These are phyloP conservation scores for Neofusicoccum kwambonambiense DNA, from an alignment of 2,329 filamentous ascomycete genomes.

Conservation along the genomic window DNA sequence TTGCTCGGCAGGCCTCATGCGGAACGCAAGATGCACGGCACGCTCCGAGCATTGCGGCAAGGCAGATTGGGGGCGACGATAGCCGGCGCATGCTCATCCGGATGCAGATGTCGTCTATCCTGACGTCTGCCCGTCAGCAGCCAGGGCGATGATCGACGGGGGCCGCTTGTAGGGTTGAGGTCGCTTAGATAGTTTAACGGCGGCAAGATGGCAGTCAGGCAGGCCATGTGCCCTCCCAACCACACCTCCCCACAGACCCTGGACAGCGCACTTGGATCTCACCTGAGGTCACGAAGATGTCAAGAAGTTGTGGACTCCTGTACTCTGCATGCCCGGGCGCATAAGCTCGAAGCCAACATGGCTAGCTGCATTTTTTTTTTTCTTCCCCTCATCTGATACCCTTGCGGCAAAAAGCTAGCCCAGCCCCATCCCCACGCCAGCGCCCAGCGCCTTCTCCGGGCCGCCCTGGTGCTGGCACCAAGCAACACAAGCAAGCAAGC, in stretches of 20 bases:
- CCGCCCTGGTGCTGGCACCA: background rate
- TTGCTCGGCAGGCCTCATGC: background rate
- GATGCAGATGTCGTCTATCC: background rate
- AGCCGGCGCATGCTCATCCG: conserved; percentile 8
- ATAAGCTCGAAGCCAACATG: conserved; percentile 7
- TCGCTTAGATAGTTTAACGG: conserved; percentile 11
- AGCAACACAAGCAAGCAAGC: background rate
- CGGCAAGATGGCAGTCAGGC: background rate
- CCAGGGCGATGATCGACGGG: background rate
- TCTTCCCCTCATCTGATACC: background rate
- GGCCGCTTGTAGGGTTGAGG: background rate
- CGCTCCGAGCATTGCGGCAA: background rate
- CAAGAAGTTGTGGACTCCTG: background rate
- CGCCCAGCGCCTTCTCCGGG: background rate
- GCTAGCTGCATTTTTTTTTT: conserved; percentile 1
- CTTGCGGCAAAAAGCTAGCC: background rate
- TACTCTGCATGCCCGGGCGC: background rate
- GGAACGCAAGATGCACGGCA: background rate
- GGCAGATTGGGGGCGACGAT: conserved; percentile 3
- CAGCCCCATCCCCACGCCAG: background rate
- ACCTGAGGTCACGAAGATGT: background rate
- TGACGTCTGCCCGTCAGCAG: conserved; percentile 1
- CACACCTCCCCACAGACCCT: background rate
- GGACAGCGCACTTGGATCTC: background rate
- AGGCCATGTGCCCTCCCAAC: background rate